These are phyloP conservation scores for Aplosporella prunicola DNA, from an alignment of 2,329 filamentous ascomycete genomes.

Conservation along the genomic window DNA sequence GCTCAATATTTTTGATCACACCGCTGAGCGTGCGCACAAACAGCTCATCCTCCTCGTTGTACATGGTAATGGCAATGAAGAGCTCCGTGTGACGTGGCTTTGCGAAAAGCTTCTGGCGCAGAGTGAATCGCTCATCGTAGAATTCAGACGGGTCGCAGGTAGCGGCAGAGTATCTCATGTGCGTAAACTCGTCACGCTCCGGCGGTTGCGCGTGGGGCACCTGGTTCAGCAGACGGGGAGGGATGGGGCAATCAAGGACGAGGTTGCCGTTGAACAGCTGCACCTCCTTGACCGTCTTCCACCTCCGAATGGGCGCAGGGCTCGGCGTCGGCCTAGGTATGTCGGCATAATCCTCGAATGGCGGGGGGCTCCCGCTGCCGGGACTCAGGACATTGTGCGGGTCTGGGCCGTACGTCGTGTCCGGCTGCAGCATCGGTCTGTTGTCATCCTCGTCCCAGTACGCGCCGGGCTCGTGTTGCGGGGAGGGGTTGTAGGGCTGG, in stretches of 20 bases:
- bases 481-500: slow-evolving; percentile 66
- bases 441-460: slow-evolving; percentile 63
- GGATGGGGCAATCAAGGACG: slow-evolving; percentile 92
- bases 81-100: slow-evolving; percentile 89
- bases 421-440: slow-evolving; percentile 65
- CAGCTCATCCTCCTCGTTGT: slow-evolving; percentile 95
- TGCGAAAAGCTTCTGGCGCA: slow-evolving; percentile 84
- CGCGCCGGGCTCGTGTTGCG: slow-evolving; percentile 44
- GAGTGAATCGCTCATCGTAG: slow-evolving; percentile 78
- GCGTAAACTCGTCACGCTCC: slow-evolving; percentile 77
- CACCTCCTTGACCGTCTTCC: slow-evolving; percentile 99
- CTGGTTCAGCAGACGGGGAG: slow-evolving; percentile 76
- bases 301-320: slow-evolving; percentile 64
- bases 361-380: slow-evolving; percentile 25
- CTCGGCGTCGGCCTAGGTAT: slow-evolving; percentile 40
- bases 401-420: slow-evolving; percentile 53
- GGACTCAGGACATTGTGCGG: slow-evolving; percentile 35
- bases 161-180: slow-evolving; percentile 89
- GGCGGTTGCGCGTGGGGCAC: slow-evolving; percentile 69
- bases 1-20: slow-evolving; percentile 97
- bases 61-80: slow-evolving; percentile 97
- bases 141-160: slow-evolving; percentile 90
- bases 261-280: slow-evolving; percentile 93
- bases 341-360: slow-evolving; percentile 27
- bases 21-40: slow-evolving; percentile 94